phyloP scores from a whole-genome alignment of 176 grass and related monocot species.

The Zizania latifolia region DNA sequence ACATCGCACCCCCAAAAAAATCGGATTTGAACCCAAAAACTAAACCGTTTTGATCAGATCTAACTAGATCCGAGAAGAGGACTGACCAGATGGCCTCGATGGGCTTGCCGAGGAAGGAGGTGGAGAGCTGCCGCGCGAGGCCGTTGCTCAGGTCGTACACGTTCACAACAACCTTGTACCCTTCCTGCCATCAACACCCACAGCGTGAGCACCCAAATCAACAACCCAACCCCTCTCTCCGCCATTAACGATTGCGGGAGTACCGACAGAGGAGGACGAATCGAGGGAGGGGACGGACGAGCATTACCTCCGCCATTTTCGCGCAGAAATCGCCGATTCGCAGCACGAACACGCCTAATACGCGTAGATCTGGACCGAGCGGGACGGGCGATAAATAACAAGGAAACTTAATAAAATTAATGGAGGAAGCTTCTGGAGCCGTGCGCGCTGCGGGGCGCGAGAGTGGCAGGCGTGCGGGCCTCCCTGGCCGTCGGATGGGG shows the following conservation, averaged over 20 bases:
- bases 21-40: neutral
- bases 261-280: neutral
- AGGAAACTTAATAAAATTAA: neutral
- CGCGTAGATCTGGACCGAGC: slow-evolving; percentile 27
- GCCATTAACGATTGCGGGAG: neutral
- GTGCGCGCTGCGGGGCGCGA: neutral
- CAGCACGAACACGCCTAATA: neutral
- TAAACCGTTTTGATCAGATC: neutral
- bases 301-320: slow-evolving; percentile 47
- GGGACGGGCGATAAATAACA: neutral
- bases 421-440: slow-evolving; percentile 47
- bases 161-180: slow-evolving; percentile 71
- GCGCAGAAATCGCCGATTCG: neutral
- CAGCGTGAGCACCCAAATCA: neutral
- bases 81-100: slow-evolving; percentile 82
- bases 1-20: neutral
- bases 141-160: slow-evolving; percentile 93
- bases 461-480: neutral
- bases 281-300: neutral
- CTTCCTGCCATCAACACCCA: slow-evolving; percentile 46
- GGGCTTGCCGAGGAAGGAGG: slow-evolving; percentile 74
- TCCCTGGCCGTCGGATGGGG: slow-evolving; percentile 13
- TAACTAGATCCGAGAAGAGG: neutral
- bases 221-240: neutral
- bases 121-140: slow-evolving; percentile 77